Percentiles rank a stretch among this genome's conserved stretches.
phyloP scores from a whole-genome alignment of 345 rosid genomes.

The Psidium friedrichsthalianum region DNA sequence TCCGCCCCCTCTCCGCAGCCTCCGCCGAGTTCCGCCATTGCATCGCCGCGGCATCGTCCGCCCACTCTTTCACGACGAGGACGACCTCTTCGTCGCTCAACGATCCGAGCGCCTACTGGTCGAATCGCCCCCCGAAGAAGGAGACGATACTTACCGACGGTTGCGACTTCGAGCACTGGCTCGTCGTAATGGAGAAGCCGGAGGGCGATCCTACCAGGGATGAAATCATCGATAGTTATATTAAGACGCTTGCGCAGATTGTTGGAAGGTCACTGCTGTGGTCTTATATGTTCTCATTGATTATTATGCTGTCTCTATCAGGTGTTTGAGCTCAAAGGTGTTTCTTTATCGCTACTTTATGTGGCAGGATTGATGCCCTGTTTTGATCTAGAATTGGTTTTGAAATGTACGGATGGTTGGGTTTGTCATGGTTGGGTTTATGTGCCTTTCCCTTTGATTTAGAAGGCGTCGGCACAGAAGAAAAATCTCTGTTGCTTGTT shows the following conservation, averaged over 20 bases:
- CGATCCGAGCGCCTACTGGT: conserved; percentile 75
- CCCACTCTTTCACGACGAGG: conserved; percentile 29
- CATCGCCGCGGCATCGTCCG: neutral
- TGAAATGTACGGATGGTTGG: neutral
- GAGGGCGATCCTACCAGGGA: conserved; percentile 63
- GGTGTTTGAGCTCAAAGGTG: neutral
- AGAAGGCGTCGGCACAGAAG: neutral
- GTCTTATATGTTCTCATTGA: neutral
- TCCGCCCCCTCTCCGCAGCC: conserved; percentile 10
- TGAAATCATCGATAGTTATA: conserved; percentile 68
- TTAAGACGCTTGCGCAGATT: conserved; percentile 63
- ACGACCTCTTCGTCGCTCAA: conserved; percentile 54
- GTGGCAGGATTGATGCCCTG: neutral
- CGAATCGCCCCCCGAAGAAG: conserved; percentile 70
- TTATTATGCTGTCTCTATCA: neutral
- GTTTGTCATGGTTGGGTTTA: neutral
- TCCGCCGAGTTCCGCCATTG: conserved; percentile 4
- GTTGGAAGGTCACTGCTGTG: conserved; percentile 51
- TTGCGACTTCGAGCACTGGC: conserved; percentile 86
- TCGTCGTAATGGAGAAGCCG: conserved; percentile 71
- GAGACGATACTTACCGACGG: conserved; percentile 90
- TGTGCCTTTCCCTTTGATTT: no score
- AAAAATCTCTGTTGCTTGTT: neutral
- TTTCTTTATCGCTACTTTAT: neutral
- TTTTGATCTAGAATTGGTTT: neutral